A percentile compares a stretch with the other conserved stretches of the same genome.
phyloP scores from a whole-genome alignment of 768 basidiomycete genomes.

The Pleurotus cornucopiae region DNA sequence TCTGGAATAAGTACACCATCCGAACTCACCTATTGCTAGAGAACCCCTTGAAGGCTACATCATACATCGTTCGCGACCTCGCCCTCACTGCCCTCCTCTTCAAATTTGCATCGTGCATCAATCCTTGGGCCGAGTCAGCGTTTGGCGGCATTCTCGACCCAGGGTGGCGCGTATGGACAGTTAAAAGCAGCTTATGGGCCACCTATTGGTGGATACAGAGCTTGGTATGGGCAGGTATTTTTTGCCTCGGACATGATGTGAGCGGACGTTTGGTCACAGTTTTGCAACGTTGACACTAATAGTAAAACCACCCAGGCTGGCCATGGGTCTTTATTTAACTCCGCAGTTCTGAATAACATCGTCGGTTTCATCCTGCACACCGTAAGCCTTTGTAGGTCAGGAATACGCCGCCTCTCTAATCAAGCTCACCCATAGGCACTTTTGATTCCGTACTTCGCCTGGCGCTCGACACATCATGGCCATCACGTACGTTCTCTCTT shows the following conservation, averaged over 20 bases:
- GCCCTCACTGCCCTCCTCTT: constrained; percentile 37
- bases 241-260: constrained; percentile 40
- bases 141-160: constrained; percentile 34
- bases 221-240: constrained; percentile 46
- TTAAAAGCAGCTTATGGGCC: constrained; percentile 36
- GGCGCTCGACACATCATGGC: constrained; percentile 65
- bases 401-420: background rate
- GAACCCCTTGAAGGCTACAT: constrained; percentile 30
- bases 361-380: constrained; percentile 46
- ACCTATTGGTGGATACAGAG: constrained; percentile 50
- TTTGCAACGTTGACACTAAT: too few relatives aligned
- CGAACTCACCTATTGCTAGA: constrained; percentile 16
- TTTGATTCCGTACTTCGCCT: constrained; percentile 58
- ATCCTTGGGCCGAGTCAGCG: constrained; percentile 29
- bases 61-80: constrained; percentile 43
- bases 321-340: constrained; percentile 36
- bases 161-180: constrained; percentile 23
- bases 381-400: constrained; percentile 17
- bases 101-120: constrained; percentile 38
- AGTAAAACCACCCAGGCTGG: constrained; percentile 26
- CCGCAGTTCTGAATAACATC: constrained; percentile 30
- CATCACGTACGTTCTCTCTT: constrained; percentile 46
- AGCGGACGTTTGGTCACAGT: too few relatives aligned
- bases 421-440: constrained; percentile 31
- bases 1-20: background rate